Evolutionary conservation across 805 yeast genomes (phyloP), one percentile per base, ranked within the genome.

Genomic region (Komagataella pastoris): DNA sequence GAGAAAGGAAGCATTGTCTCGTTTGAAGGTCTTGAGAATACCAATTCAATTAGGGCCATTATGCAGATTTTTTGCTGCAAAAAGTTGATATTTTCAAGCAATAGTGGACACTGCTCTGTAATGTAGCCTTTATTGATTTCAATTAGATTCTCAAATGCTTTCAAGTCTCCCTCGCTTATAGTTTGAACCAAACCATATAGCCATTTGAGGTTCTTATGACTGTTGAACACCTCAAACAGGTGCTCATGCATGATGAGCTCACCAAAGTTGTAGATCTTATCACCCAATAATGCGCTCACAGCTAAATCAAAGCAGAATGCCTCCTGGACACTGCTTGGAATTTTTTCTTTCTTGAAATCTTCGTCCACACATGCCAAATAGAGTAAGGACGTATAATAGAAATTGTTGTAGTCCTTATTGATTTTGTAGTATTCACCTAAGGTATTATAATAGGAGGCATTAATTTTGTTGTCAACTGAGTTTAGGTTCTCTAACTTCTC

Each of bases 211-310:
- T 71, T 70, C 46, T 77, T 65, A 50, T 70, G 73, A 24, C 69
- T 69, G 18, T 64, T 56, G 46, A 85, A 74, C 45, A 72, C 66
- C 46, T 70, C 63, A 65, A 89, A 76, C 48, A 91, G 81, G 6
- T 30, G 40, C 47, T 93, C 96, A 67, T 91, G 98, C 65, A 89
- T 80, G 54, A 93, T 76, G 56, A 93, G 77, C 69, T 93, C 99
- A 50, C 98, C 98, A 67, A 93, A 93, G 70, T 91, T 93, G 73
- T 88, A 93, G 59, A 91, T 87, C 61, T 79, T 82, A 62, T 89
- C 96, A 49, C 97, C 98, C 59, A 91, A 74, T 54, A 93, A 71
- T 0, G 97, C 98, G 36, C 96, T 82, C 48, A 88, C 74, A 54
- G 91, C 77, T 58, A 91, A 77, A 57, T 91, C 95, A 60, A 81